Conservation (phyloP, 257 asterid genomes). For the Nemophila menziesii region DNA sequence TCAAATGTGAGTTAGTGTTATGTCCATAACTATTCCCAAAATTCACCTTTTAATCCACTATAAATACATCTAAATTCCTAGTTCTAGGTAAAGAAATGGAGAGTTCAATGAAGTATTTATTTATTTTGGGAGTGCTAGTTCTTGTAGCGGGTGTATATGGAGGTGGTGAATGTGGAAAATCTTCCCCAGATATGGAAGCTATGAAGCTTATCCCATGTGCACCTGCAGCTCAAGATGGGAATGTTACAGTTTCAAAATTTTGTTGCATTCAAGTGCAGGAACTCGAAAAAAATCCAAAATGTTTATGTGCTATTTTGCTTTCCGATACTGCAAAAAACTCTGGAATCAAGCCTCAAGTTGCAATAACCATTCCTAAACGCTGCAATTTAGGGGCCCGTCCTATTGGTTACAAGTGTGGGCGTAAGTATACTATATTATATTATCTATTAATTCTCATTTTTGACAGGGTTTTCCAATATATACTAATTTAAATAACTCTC, state of each 20-base stretch:
- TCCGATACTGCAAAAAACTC: constrained; percentile 49
- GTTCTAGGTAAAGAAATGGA: constrained; percentile 2
- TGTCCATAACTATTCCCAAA: constrained; percentile 19
- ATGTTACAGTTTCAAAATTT: too few species aligned
- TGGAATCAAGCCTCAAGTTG: constrained; percentile 39
- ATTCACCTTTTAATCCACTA: constrained; percentile 25
- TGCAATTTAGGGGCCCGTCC: too few species aligned
- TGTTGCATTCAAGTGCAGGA: constrained; percentile 43
- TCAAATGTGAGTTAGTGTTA: constrained; percentile 18
- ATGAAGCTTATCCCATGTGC: too few species aligned
- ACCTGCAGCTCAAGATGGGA: too few species aligned
- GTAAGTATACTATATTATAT: constrained; percentile 17
- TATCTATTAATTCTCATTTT: background rate
- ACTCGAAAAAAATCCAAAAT: constrained; percentile 38
- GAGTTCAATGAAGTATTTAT: constrained; percentile 15
- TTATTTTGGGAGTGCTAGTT: constrained; percentile 18
- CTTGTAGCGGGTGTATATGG: constrained; percentile 23
- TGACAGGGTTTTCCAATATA: background rate
- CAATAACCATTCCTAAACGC: constrained; percentile 54
- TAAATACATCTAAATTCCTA: background rate
- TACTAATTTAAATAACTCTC: too few species aligned
- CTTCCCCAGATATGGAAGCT: constrained; percentile 45
- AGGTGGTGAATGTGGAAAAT: constrained; percentile 48
- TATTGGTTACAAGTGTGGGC: too few species aligned
- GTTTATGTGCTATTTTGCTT: constrained; percentile 70